These are phyloP conservation scores for Ballota nigra DNA, from an alignment of 257 asterid genomes.

Conservation along the genomic window DNA sequence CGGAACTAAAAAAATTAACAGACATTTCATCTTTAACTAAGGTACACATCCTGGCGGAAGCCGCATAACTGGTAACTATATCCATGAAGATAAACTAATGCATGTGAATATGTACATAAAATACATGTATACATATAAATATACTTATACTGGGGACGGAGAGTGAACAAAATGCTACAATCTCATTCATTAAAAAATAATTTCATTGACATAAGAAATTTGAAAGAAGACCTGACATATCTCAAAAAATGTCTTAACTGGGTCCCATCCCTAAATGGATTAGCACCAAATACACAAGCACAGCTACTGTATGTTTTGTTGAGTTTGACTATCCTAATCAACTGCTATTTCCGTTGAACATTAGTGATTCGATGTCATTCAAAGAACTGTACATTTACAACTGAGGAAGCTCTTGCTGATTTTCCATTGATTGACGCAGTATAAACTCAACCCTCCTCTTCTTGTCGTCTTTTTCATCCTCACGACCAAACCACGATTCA, in stretches of 20 bases:
- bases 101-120: background rate
- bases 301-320: constrained; percentile 44
- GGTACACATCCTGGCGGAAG: background rate
- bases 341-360: constrained; percentile 40
- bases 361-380: constrained; percentile 41
- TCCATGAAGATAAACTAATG: constrained; percentile 2
- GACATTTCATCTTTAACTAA: background rate
- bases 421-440: constrained; percentile 70
- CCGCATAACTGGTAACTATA: background rate
- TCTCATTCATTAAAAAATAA: constrained; percentile 33
- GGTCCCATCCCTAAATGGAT: constrained; percentile 39
- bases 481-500: constrained; percentile 61
- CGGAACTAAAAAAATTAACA: background rate
- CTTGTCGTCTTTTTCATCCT: constrained; percentile 87
- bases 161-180: constrained; percentile 23
- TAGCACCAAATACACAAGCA: constrained; percentile 62
- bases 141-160: background rate
- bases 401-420: constrained; percentile 80
- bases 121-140: background rate
- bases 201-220: constrained; percentile 29
- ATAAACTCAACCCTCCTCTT: constrained; percentile 83
- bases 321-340: constrained; percentile 64
- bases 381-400: constrained; percentile 66
- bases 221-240: constrained; percentile 36
- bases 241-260: constrained; percentile 57